phyloP scores from a whole-genome alignment of 495 filamentous ascomycete genomes.

The Parathielavia hyrcaniae region DNA sequence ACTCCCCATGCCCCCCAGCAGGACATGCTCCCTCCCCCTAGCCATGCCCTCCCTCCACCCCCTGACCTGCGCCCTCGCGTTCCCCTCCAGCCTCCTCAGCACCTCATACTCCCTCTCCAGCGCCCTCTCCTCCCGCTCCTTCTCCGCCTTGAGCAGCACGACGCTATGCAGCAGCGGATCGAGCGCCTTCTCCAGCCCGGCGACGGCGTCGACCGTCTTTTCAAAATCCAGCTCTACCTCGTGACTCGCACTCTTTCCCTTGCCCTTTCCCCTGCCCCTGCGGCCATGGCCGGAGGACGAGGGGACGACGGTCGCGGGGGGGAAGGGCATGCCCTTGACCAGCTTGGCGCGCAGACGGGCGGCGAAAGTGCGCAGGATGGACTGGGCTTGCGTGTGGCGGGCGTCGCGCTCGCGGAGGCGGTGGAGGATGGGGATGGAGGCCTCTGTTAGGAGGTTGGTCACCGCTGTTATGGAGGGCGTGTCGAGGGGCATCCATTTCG shows the following conservation, averaged over 20 bases:
- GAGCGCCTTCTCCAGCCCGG: conserved; percentile 35
- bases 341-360: conserved; percentile 35
- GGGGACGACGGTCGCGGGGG: conserved; percentile 23
- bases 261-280: not conserved
- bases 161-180: conserved; percentile 43
- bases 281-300: not conserved
- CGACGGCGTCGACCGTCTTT: conserved; percentile 34
- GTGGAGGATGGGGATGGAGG: conserved; percentile 37
- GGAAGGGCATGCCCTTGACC: conserved; percentile 40
- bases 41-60: conserved; percentile 33
- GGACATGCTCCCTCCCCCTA: conserved; percentile 39
- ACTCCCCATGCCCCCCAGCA: conserved; percentile 31
- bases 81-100: conserved; percentile 34
- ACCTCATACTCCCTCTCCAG: conserved; percentile 37
- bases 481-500: conserved; percentile 43
- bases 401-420: conserved; percentile 34
- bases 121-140: conserved; percentile 36
- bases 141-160: conserved; percentile 37
- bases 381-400: conserved; percentile 33
- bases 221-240: conserved; percentile 45
- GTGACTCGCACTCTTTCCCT: conserved; percentile 15
- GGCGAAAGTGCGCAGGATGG: conserved; percentile 32
- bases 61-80: conserved; percentile 36
- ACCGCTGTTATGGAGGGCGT: conserved; percentile 34
- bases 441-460: conserved; percentile 34